A percentile compares a stretch with the other conserved stretches of the same genome.
These are phyloP conservation scores for Perilla frutescens DNA, from an alignment of 257 asterid genomes.

Conservation along the genomic window DNA sequence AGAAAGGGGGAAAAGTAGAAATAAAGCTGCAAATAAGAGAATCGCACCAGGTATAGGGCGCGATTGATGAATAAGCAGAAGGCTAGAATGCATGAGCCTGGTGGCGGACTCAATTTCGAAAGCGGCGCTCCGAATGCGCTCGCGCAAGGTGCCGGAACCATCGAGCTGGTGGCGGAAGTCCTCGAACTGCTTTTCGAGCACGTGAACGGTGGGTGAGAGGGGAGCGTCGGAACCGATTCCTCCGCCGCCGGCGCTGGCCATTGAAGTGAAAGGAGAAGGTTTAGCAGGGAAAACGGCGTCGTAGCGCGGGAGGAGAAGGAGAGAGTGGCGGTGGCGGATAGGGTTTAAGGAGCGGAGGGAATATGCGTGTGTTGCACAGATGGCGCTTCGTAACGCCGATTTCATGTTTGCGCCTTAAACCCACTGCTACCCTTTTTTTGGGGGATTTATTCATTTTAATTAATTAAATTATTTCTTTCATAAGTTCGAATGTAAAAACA, in stretches of 20 bases:
- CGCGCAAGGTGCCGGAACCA: slow-evolving; percentile 72
- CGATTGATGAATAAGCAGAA: slow-evolving; percentile 80
- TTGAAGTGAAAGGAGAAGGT: slow-evolving; percentile 45
- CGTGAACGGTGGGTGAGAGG: slow-evolving; percentile 49
- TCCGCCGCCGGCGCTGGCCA: slow-evolving; percentile 53
- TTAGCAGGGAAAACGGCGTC: slow-evolving; percentile 27
- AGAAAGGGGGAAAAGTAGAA: neutral
- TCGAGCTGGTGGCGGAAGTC: slow-evolving; percentile 71
- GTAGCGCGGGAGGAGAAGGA: slow-evolving; percentile 36
- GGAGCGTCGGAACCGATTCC: slow-evolving; percentile 37
- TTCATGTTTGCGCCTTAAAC: slow-evolving; percentile 26
- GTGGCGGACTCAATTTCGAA: slow-evolving; percentile 78
- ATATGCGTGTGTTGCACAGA: slow-evolving; percentile 38
- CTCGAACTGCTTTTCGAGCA: slow-evolving; percentile 76
- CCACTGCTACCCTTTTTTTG: neutral
- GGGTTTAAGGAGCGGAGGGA: slow-evolving; percentile 47
- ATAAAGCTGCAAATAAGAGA: slow-evolving; percentile 11
- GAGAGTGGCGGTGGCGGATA: slow-evolving; percentile 35
- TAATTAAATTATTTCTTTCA: neutral
- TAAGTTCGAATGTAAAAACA: too few species aligned
- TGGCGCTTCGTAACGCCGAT: slow-evolving; percentile 44
- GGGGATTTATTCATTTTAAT: neutral
- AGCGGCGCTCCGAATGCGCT: slow-evolving; percentile 76
- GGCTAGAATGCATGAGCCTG: slow-evolving; percentile 72
- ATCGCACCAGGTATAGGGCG: slow-evolving; percentile 66